Conservation (phyloP, 805 yeast genomes). For the Teunomyces panamensis region DNA sequence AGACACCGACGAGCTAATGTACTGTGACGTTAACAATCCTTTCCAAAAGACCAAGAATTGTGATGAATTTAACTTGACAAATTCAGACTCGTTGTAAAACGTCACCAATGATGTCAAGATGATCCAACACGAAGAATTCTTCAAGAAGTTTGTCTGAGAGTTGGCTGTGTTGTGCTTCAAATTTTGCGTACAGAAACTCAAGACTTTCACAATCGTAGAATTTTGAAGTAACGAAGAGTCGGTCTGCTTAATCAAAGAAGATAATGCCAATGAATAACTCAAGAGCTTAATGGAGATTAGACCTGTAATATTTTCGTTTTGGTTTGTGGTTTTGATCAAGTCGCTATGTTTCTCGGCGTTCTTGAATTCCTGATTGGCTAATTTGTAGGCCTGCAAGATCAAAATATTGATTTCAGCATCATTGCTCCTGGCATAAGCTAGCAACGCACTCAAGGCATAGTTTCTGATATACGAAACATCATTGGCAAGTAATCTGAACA, state of each 20-base stretch:
- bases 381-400: constrained; percentile 28
- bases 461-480: constrained; percentile 33
- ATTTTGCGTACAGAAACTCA: constrained; percentile 45
- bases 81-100: constrained; percentile 39
- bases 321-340: constrained; percentile 5
- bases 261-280: constrained; percentile 35
- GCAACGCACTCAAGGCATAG: constrained; percentile 30
- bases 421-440: constrained; percentile 27
- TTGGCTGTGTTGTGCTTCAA: constrained; percentile 34
- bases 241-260: constrained; percentile 35
- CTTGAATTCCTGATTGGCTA: constrained; percentile 29
- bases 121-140: constrained; percentile 39
- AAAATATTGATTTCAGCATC: constrained; percentile 35
- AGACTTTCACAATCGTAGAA: constrained; percentile 37
- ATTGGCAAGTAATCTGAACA: constrained; percentile 32
- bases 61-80: constrained; percentile 41
- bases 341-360: constrained; percentile 7
- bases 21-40: constrained; percentile 41
- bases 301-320: constrained; percentile 18
- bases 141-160: constrained; percentile 17
- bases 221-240: constrained; percentile 34
- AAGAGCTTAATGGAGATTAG: constrained; percentile 20
- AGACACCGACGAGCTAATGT: constrained; percentile 21
- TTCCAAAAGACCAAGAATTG: constrained; percentile 46
- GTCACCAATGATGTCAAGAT: constrained; percentile 40